These are phyloP conservation scores for Eucalyptus victrix DNA, from an alignment of 345 rosid genomes.

Conservation along the genomic window DNA sequence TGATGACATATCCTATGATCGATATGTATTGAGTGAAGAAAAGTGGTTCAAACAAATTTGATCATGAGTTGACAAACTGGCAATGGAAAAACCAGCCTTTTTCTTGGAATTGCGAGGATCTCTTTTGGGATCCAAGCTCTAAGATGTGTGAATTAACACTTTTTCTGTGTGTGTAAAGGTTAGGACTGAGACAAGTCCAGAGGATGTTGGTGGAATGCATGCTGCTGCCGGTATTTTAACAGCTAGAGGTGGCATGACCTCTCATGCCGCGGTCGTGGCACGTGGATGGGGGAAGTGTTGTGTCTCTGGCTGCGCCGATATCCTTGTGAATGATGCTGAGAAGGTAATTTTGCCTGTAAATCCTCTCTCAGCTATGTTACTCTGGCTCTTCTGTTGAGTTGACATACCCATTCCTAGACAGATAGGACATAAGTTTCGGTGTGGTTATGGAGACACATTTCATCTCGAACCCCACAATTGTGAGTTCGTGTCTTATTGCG, in stretches of 20 bases:
- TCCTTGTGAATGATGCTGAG: slow-evolving; percentile 61
- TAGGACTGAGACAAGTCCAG: slow-evolving; percentile 95
- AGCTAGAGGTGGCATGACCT: slow-evolving; percentile 98
- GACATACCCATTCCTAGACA: neutral
- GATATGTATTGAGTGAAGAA: neutral
- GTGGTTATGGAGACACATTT: neutral
- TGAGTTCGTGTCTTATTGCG: neutral
- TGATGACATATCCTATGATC: neutral
- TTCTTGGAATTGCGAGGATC: neutral
- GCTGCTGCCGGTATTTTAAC: slow-evolving; percentile 90
- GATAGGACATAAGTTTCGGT: neutral
- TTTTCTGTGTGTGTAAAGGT: slow-evolving; percentile 16
- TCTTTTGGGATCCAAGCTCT: neutral
- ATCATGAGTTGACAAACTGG: neutral
- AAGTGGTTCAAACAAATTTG: neutral
- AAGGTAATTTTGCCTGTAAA: slow-evolving; percentile 26
- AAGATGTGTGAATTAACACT: neutral
- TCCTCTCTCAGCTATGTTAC: neutral
- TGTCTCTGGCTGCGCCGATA: slow-evolving; percentile 82
- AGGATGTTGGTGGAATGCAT: slow-evolving; percentile 98
- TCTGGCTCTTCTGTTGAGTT: neutral
- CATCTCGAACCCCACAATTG: neutral
- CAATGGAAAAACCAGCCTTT: neutral
- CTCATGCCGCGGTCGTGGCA: slow-evolving; percentile 97
- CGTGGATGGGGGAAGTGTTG: slow-evolving; percentile 99